Conservation (phyloP, 306 rosid species). For the Cotoneaster glaucophyllus region DNA sequence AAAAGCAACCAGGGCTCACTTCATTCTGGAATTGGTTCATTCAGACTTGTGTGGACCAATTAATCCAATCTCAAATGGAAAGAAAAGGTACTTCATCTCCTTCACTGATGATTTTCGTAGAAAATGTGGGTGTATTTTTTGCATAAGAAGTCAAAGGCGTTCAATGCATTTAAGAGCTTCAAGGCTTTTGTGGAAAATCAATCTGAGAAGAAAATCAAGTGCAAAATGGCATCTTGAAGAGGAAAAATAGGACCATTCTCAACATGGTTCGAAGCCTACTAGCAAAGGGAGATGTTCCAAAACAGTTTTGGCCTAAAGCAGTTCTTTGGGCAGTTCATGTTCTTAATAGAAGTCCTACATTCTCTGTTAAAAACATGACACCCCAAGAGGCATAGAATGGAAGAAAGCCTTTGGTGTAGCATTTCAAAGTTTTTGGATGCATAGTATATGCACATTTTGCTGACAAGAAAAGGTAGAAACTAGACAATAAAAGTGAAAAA, state of each 20-base stretch:
- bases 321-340: neutral
- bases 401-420: rapidly evolving
- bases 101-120: neutral
- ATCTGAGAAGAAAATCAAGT: neutral
- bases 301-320: neutral
- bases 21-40: neutral
- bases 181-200: neutral
- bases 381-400: neutral
- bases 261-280: neutral
- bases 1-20: neutral
- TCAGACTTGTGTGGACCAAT: neutral
- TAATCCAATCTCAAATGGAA: neutral
- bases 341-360: neutral
- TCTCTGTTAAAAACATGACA: neutral
- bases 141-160: neutral
- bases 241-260: neutral
- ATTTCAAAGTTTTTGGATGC: neutral
- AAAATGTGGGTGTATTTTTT: neutral
- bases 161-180: neutral
- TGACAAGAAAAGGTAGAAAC: neutral
- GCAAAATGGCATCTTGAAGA: neutral
- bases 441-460: neutral
- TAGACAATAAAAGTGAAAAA: neutral
- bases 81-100: neutral
- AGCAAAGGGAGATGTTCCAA: neutral